Evolutionary conservation across 2,329 filamentous ascomycete genomes (phyloP), one percentile per base, ranked within the genome.

Genomic region (Colletotrichum tabaci): DNA sequence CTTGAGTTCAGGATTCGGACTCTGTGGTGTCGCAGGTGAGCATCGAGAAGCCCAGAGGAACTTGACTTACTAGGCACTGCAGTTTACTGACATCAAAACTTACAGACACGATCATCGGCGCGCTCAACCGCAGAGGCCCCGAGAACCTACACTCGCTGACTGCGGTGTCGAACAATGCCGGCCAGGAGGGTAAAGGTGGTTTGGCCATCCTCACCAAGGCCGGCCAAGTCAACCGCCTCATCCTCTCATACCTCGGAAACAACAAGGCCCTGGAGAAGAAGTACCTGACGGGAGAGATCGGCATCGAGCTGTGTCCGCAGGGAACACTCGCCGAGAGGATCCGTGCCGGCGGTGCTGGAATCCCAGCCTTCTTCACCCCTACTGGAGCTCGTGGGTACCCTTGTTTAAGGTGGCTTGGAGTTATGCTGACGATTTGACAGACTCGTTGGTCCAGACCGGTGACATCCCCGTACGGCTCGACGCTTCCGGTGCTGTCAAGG

Each of bases 101-200:
- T 2, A 2, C 79, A 87, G 92, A 94, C 78, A 94, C 93, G 0
- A 83, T 95, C 8, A 95, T 95, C 76, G 85, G 89, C 50, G 90
- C 91, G 18, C 87, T 96, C 49, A 86, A 90, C 66, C 84, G 85
- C 21, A 83, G 90, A 77, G 90, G 90, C 7, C 83, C 85, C 6
- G 88, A 91, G 5, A 85, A 87, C 12, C 85, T 96, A 26, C 87
- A 92, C 61, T 87, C 89, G 2, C 85, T 96, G 40, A 94, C 92
- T 0, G 93, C 92, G 23, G 91, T 95, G 2, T 95, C 93, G 61
- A 96, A 96, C 79, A 96, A 96, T 78, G 93, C 93, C 9, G 93
- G 93, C 35, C 86, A 90, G 40, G 90, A 92, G 49, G 89, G 90
- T 38, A 89, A 87, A 62, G 89, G 91, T 5, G 93, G 93, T 1